Base-by-base conservation (phyloP, 2,329 filamentous ascomycete species). In the Ophiostoma himal-ulmi region DNA sequence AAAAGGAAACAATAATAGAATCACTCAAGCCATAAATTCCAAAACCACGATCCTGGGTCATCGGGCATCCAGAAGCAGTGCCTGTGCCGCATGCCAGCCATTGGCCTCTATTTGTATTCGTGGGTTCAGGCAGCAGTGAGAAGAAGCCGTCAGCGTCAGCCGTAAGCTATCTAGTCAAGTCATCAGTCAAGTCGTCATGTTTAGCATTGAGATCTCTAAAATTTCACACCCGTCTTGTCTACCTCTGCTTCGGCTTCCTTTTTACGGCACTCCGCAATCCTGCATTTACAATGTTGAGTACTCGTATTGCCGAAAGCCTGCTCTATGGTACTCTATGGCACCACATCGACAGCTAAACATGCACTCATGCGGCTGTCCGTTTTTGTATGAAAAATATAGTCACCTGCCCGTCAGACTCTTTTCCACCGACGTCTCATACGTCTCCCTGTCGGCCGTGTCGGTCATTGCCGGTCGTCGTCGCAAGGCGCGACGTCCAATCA, bases 281-380 rank as follows among this genome's bases (percentile, higher is more conserved):
- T 57, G 52, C 52, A 57, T 26, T 17, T 57, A 22, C 52, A 57
- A 57, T 7, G 52, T 22, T 57, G n/a, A 30, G 30, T 57, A 57
- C 52, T 57, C 52, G 20, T 57, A 26, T 57, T 57, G 22, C 22
- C 11, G 10, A 10, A 17, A 57, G 52, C 22, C 44, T 2, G 10
- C n/a, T 13, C 22, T 17, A 5, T 17, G 11, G 7, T 39, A 39
- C 6, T 20, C 44, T 6, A 64, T 36, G 30, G 60, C 60, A 64
- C 60, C 30, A 64, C 13, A 64, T 11, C 22, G 22, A 62, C 54
- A 62, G 54, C 44, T n/a, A 48, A 48, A 48, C 44, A 48, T n/a
- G 44, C 44, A 48, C 44, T 48, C 52, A 57, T 57, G 52, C 52
- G 22, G 52, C 52, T 22, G 52, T 57, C 52, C 52, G 52, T 57